Evolutionary conservation across 2,329 filamentous ascomycete species (phyloP).

Genomic region (Rugonectria rugulosa): DNA sequence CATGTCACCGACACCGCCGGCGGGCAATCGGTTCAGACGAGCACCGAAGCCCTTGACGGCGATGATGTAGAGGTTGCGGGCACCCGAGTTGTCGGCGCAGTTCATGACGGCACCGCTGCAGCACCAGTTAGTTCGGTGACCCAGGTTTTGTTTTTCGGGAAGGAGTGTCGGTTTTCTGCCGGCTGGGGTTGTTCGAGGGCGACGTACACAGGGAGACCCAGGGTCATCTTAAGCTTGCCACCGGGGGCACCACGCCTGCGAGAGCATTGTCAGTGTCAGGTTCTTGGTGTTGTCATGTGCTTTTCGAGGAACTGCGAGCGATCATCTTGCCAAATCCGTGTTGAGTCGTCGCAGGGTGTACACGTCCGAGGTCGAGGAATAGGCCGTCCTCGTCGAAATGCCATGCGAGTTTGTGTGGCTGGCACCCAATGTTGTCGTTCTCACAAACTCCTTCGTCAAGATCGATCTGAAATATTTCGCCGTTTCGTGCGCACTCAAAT

Average conservation of each 20-base stretch:
- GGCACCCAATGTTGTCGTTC: conserved; percentile 6
- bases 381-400: neutral
- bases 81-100: conserved; percentile 99
- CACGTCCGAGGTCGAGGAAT: neutral
- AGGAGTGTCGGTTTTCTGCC: conserved; percentile 7
- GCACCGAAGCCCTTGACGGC: conserved; percentile 98
- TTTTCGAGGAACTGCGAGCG: conserved; percentile 15
- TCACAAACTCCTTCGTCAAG: conserved; percentile 1
- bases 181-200: conserved; percentile 4
- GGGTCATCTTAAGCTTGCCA: conserved; percentile 99
- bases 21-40: conserved; percentile 95
- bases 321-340: conserved; percentile 31
- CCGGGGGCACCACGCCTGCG: conserved; percentile 86
- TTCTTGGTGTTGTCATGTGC: conserved; percentile 8
- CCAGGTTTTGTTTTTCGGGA: conserved; percentile 18
- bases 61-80: conserved; percentile 99
- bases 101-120: conserved; percentile 98
- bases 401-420: neutral
- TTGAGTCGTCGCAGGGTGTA: conserved; percentile 1
- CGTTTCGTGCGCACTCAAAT: conserved; percentile 22
- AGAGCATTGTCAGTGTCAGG: conserved; percentile 44
- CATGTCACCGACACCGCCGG: conserved; percentile 99
- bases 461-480: conserved; percentile 8
- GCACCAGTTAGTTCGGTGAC: conserved; percentile 32
- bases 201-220: conserved; percentile 98